Evolutionary conservation across 768 basidiomycete genomes (phyloP), one percentile per base, ranked within the genome.

Genomic region (Boletus vinaceobasis): DNA sequence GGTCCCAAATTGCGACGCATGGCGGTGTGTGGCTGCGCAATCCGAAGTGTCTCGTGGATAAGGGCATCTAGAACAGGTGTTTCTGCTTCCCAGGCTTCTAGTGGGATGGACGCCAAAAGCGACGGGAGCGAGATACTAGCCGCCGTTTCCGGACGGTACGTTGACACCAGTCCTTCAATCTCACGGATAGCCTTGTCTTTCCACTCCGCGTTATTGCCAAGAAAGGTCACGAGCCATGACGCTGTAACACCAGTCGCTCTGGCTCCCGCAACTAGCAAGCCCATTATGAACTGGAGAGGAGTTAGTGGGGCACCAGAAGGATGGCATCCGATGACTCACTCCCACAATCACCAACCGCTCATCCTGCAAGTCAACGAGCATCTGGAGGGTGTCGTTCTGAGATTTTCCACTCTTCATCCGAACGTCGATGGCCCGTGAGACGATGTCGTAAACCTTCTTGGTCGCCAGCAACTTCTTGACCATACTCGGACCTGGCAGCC

Each of bases 1-100:
- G 85, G 86, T 17, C 88, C 88, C 54, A 88, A 72, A 67, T 90
- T 90, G 56, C 85, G 81, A 66, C 89, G 81, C 87, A 90, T 88
- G 53, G 88, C 88, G 1, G 82, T 81, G 70, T 90, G 87, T 40
- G 88, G 87, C 74, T 90, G 86, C 10, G 88, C 87, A 44, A 90
- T 73, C 37, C 88, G 85, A 23, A 88, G 81, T 35, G 88, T 89
- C 72, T 91, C 88, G 60, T 81, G 80, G 63, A 90, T 84, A 63
- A 90, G 75, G 44, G 83, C 77, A 66, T 90, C 89, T 33, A 90
- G 76, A 52, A 86, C 75, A 17, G 88, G 88, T 29, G 82, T 87
- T 56, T 82, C 75, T 2, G 74, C 65, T 68, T 90, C 88, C 88
- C 88, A 90, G 11, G 78, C 78, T 60, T 82, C 77, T 19, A 90